Evolutionary conservation across 2,329 filamentous ascomycete species (phyloP).

Genomic region (Sclerotinia nivalis): DNA sequence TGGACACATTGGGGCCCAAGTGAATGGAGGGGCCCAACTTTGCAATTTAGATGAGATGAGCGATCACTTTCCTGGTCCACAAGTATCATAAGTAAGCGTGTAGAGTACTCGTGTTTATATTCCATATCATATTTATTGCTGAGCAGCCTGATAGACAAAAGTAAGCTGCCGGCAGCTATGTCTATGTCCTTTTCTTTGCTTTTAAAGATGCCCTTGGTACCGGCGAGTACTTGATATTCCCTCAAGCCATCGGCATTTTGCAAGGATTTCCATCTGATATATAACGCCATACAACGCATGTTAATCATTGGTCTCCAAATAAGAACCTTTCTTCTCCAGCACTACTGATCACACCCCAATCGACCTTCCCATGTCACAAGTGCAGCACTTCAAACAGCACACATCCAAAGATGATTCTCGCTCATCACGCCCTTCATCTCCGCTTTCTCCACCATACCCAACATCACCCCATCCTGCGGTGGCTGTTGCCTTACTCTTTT

Average conservation of each 20-base stretch:
- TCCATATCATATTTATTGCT: background rate
- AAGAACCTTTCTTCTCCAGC: background rate
- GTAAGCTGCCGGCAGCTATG: background rate
- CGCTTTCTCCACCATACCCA: background rate
- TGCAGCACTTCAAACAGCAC: constrained; percentile 5
- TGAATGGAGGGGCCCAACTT: background rate
- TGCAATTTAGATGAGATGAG: background rate
- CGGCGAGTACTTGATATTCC: background rate
- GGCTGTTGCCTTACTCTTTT: background rate
- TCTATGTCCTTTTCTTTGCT: background rate
- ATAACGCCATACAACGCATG: constrained; percentile 1
- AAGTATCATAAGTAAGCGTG: background rate
- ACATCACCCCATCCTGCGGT: background rate
- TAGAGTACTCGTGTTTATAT: background rate
- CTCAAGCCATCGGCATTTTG: background rate
- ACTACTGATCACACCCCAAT: background rate
- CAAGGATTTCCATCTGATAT: background rate
- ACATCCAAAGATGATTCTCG: constrained; percentile 17
- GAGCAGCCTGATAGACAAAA: background rate
- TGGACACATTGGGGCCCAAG: too few relatives aligned
- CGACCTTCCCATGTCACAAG: too few relatives aligned
- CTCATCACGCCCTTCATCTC: background rate
- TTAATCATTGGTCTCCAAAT: background rate
- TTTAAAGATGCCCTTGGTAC: background rate
- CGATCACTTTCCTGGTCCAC: background rate